Evolutionary conservation across 495 filamentous ascomycete genomes (phyloP), one percentile per base, ranked within the genome.

Genomic region (Neurospora discreta): DNA sequence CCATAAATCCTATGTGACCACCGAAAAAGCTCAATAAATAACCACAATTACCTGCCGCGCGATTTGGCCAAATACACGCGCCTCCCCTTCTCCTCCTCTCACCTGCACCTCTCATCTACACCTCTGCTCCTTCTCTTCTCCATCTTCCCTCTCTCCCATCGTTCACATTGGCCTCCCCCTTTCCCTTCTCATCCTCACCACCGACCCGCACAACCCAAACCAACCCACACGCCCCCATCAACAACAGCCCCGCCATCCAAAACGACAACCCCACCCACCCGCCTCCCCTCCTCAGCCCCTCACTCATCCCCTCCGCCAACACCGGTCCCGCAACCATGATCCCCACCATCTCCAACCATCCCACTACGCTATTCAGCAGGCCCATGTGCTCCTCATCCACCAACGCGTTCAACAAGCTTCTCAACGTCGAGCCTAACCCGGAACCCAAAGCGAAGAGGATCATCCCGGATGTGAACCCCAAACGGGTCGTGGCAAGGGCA

Each of bases 301-400:
- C n/a, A 26, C 73, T 74, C 40, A 79, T 76, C 16, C 77, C 75
- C 72, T 74, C 71, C 4, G 75, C 75, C n/a, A 81, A 69, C 33
- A 81, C 40, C 15, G 79, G 79, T 9, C 77, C 72, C 3, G 75
- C 76, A 16, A 75, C 11, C 65, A 75, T 76, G 68, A 77, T 20
- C 13, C 79, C 78, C n/a, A 72, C 42, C 42, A 20, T 75, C 69
- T 80, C 78, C 72, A 78, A 72, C 70, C 78, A 72, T 18, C 76
- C 73, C 15, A 81, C 40, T 5, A 81, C 73, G 11, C 76, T 68
- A 71, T 81, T 81, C 39, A 80, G 65, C 1, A 74, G 79, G 23
- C 77, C 79, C 23, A 79, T 72, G 52, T 81, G 78, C 20, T 81
- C 77, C 43, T 80, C 77, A 71, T 81, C 79, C n/a, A 81, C 76